Evolutionary conservation across 1,284 basidiomycete genomes (phyloP), one percentile per base, ranked within the genome.

Genomic region (Fomitopsis pinicola): DNA sequence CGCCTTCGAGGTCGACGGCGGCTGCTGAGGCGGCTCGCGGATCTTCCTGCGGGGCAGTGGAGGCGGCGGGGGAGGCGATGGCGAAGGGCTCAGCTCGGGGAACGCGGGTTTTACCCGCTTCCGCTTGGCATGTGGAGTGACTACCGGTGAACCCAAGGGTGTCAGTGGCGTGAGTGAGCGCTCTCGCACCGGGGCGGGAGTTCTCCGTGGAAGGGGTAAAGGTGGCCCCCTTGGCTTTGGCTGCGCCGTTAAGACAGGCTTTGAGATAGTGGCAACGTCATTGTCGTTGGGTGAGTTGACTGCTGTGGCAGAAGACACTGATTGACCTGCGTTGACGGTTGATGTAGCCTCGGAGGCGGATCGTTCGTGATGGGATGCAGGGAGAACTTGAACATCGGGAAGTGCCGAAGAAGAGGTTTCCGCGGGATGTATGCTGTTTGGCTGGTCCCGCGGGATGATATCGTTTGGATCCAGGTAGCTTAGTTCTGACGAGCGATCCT

Each of bases 131-230:
- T 19, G 26, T 6, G 52, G 19, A 4, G 57, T 48, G 4, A n/a
- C 15, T 5, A 42, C n/a, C 6, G 45, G 26, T 12, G 59, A 48
- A 36, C 12, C 38, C 38, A 60, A 53, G 4, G 55, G 56, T 8
- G 59, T 56, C 14, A 60, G 17, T n/a, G 42, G 46, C 1, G 54
- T 56, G 19, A 60, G 45, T 6, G 59, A 60, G 19, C 28, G 26
- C 6, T 35, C 15, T 14, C 55, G 35, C 12, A 22, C 26, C 5
- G 22, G n/a, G 1, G 28, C 38, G n/a, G 28, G 30, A 6, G 10
- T 30, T n/a, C 19, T 17, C 28, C 35, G 17, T 15, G 42, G 44
- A 28, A 38, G 38, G 30, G 53, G 35, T 22, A 45, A 4, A 28
- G 58, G 33, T 15, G 28, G 36, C 3, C 8, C 22, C 3, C 1